A percentile compares a stretch with the other conserved stretches of the same genome.
These are phyloP conservation scores for Fusarium sp. DNA, from an alignment of 2,329 filamentous ascomycete genomes.

Conservation along the genomic window DNA sequence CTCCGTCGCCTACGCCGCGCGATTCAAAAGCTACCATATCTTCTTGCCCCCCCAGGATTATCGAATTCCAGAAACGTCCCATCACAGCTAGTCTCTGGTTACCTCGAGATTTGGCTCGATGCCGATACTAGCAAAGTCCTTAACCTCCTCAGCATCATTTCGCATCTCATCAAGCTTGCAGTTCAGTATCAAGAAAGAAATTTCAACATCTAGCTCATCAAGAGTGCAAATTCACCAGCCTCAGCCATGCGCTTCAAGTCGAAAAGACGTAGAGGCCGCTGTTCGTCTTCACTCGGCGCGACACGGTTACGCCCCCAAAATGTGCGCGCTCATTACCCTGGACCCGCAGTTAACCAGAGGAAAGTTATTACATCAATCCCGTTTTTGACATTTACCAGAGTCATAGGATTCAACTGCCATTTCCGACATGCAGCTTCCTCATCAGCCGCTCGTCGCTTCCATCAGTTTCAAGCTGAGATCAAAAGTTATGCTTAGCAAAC, in stretches of 20 bases:
- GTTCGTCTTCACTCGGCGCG: background rate
- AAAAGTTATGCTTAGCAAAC: rapidly evolving
- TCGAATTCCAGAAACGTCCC: rapidly evolving
- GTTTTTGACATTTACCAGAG: rapidly evolving
- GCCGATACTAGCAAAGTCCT: no score
- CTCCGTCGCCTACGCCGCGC: rapidly evolving
- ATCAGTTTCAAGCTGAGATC: no score
- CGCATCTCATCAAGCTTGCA: background rate
- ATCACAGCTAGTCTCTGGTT: background rate
- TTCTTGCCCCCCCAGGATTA: rapidly evolving
- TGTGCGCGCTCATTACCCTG: background rate
- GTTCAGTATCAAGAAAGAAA: background rate
- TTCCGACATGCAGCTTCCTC: no score
- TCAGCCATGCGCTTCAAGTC: background rate
- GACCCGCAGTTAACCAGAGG: background rate
- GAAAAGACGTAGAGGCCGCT: background rate
- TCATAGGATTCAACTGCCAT: background rate
- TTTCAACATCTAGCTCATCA: no score
- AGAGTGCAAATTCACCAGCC: rapidly evolving
- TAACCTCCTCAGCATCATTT: rapidly evolving
- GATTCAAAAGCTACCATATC: rapidly evolving
- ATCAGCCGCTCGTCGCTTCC: no score
- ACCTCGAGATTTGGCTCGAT: rapidly evolving
- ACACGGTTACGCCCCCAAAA: background rate
- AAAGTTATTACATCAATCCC: rapidly evolving